Percentiles rank a stretch among this genome's conserved stretches.
phyloP scores from a whole-genome alignment of 1,284 basidiomycete genomes.

The Boletus sp. region DNA sequence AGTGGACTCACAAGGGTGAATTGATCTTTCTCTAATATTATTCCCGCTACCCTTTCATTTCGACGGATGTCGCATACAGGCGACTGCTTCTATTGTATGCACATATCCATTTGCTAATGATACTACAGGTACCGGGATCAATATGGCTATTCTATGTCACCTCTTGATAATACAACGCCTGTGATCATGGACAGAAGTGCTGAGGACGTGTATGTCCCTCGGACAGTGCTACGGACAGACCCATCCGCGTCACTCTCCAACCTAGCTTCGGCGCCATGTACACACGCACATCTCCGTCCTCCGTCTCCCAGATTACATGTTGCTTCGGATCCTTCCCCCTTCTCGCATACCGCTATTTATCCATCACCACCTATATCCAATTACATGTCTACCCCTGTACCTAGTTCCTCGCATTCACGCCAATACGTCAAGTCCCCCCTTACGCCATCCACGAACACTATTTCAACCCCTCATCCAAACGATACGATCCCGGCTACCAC shows the following conservation, averaged over 20 bases:
- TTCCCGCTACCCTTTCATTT: conserved; percentile 3
- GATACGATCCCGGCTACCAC: conserved; percentile 50
- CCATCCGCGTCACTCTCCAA: conserved; percentile 13
- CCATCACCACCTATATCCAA: conserved; percentile 37
- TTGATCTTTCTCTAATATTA: conserved; percentile 11
- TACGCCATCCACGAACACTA: conserved; percentile 37
- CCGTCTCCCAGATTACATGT: conserved; percentile 37
- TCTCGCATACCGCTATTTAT: conserved; percentile 33
- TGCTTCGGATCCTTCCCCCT: conserved; percentile 36
- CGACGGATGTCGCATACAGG: conserved; percentile 16
- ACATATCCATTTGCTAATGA: conserved; percentile 27
- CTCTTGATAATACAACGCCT: conserved; percentile 36
- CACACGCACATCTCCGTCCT: conserved; percentile 34
- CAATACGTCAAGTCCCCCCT: conserved; percentile 42
- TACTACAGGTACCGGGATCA: conserved; percentile 32
- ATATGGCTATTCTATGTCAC: conserved; percentile 39
- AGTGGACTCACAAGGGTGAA: conserved; percentile 38
- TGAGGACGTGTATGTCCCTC: conserved; percentile 25
- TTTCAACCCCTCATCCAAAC: conserved; percentile 42
- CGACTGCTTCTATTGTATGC: conserved; percentile 23
- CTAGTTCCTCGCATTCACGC: conserved; percentile 38
- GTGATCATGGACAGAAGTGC: conserved; percentile 33
- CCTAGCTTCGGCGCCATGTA: conserved; percentile 21
- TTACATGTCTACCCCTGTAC: conserved; percentile 29
- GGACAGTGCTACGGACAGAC: conserved; percentile 30